Percentiles rank a stretch among this genome's conserved stretches.
Evolutionary conservation across 306 rosid genomes (phyloP).

Genomic region (Mimosa pudica): DNA sequence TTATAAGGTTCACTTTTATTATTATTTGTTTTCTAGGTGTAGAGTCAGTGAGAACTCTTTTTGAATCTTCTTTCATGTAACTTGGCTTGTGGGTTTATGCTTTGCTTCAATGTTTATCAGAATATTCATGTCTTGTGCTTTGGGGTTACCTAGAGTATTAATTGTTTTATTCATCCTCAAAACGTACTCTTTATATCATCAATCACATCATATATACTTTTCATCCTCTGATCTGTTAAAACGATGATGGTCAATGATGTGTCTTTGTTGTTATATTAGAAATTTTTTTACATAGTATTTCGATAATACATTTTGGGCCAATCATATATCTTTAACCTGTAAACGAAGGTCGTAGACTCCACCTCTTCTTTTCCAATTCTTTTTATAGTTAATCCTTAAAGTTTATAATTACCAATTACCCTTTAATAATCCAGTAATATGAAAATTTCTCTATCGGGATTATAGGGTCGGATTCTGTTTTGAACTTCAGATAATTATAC

Average conservation of each 20-base stretch:
- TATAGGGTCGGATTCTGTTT: no score
- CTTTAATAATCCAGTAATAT: no score
- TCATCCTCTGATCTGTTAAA: not conserved
- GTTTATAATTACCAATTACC: no score
- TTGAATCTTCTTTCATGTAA: constrained; percentile 42
- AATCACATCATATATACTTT: not conserved
- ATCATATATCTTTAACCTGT: not conserved
- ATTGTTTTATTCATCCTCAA: not conserved
- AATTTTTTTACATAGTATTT: no score
- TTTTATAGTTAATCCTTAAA: not conserved
- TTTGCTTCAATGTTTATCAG: constrained; percentile 66
- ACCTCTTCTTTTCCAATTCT: not conserved
- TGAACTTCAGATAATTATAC: no score
- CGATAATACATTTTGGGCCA: not conserved
- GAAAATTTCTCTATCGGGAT: no score
- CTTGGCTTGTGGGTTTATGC: constrained; percentile 70
- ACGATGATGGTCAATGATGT: no score
- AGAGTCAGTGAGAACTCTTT: constrained; percentile 34
- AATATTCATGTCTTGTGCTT: constrained; percentile 82
- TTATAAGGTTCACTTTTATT: constrained; percentile 45
- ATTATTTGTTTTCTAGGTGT: not conserved
- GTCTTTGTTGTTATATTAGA: not conserved
- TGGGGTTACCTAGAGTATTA: constrained; percentile 36
- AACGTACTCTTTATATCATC: not conserved
- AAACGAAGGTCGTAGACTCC: not conserved